Percentiles rank a stretch among this genome's conserved stretches.
Conservation (phyloP, 371 early-diverging fungal species). For the Actinomortierella ambigua region DNA sequence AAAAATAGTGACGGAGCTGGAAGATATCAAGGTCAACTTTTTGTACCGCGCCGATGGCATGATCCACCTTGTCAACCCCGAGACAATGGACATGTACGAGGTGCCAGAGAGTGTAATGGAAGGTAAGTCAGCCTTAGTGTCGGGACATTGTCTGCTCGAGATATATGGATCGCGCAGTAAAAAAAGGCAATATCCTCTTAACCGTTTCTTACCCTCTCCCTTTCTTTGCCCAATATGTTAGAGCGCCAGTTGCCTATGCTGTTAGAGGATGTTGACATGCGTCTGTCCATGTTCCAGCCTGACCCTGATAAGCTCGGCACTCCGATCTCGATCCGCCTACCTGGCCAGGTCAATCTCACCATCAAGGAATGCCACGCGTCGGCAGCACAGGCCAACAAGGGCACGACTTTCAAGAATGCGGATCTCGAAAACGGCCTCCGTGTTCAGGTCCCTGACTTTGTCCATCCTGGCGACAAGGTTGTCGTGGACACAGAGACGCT, state of each 20-base stretch:
- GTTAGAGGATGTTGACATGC: constrained; percentile 56
- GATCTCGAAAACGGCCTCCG: constrained; percentile 72
- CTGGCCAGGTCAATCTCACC: constrained; percentile 53
- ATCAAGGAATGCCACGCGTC: constrained; percentile 50
- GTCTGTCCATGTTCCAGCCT: constrained; percentile 56
- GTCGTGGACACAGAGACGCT: constrained; percentile 73
- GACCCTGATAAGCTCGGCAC: constrained; percentile 43
- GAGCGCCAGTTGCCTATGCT: constrained; percentile 51
- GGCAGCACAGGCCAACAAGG: constrained; percentile 72
- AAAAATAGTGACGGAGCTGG: constrained; percentile 70
- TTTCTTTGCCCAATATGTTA: neutral
- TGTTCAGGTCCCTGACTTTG: constrained; percentile 83
- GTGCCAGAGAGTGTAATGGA: constrained; percentile 61
- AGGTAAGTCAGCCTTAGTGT: constrained; percentile 60
- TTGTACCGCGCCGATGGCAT: constrained; percentile 67
- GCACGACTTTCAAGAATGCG: constrained; percentile 75
- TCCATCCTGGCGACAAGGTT: constrained; percentile 76
- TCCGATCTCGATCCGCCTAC: constrained; percentile 62
- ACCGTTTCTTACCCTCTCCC: neutral
- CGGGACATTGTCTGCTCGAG: constrained; percentile 48
- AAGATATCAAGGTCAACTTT: constrained; percentile 69
- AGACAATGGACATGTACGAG: constrained; percentile 75
- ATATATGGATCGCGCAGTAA: no score
- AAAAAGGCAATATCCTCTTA: neutral
- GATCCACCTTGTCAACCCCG: constrained; percentile 71